A percentile compares a stretch with the other conserved stretches of the same genome.
phyloP scores from a whole-genome alignment of 306 rosid genomes.

The Chamaecrista fasciculata region DNA sequence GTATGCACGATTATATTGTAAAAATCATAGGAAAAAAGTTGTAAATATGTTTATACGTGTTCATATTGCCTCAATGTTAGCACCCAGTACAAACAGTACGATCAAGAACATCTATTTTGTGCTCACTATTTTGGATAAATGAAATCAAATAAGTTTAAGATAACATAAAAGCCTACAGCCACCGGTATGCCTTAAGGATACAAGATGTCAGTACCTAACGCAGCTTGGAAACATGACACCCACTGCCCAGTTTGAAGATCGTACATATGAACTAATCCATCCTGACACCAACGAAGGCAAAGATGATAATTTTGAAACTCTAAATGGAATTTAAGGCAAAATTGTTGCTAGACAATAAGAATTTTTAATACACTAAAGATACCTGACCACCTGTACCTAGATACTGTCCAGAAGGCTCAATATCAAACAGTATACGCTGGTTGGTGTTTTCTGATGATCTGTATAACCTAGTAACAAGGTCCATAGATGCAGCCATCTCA shows the following conservation, averaged over 20 bases:
- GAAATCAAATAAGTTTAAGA: slow-evolving; percentile 22
- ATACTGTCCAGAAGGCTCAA: slow-evolving; percentile 79
- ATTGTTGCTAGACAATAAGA: slow-evolving; percentile 21
- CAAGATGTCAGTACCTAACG: slow-evolving; percentile 57
- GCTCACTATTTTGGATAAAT: neutral
- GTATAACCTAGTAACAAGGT: slow-evolving; percentile 62
- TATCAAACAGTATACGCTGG: slow-evolving; percentile 85
- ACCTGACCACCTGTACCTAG: slow-evolving; percentile 99
- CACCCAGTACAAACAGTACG: neutral
- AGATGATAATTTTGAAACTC: neutral
- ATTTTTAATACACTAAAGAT: slow-evolving; percentile 25
- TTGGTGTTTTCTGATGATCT: slow-evolving; percentile 86
- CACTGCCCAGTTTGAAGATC: slow-evolving; percentile 96
- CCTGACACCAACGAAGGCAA: slow-evolving; percentile 50
- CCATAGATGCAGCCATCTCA: slow-evolving; percentile 25
- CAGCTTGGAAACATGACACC: slow-evolving; percentile 85
- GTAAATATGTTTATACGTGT: neutral
- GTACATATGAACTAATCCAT: slow-evolving; percentile 80
- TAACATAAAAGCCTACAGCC: slow-evolving; percentile 4
- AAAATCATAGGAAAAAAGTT: neutral
- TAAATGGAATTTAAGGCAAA: slow-evolving; percentile 4
- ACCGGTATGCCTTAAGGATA: slow-evolving; percentile 15
- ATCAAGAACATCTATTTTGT: too few species aligned
- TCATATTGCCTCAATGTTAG: neutral
- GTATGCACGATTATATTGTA: neutral